phyloP scores from a whole-genome alignment of 306 rosid genomes.

The Abrus precatorius region DNA sequence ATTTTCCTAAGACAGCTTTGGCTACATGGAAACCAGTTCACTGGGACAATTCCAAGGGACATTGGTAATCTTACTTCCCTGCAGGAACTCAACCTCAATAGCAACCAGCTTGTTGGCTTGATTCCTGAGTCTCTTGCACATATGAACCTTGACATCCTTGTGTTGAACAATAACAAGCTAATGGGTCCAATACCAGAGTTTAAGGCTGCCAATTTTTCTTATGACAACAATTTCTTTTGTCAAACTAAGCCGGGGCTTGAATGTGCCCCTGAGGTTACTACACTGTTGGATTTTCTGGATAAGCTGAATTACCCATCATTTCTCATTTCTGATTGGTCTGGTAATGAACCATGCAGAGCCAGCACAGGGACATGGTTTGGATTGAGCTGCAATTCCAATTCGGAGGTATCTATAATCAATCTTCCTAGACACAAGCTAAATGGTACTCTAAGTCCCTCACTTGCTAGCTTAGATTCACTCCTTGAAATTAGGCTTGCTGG shows the following conservation, averaged over 20 bases:
- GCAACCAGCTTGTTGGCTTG: slow-evolving; percentile 73
- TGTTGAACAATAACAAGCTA: slow-evolving; percentile 71
- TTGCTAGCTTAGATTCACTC: slow-evolving; percentile 72
- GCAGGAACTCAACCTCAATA: slow-evolving; percentile 75
- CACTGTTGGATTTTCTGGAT: slow-evolving; percentile 71
- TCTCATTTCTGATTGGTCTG: slow-evolving; percentile 78
- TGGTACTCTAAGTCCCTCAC: slow-evolving; percentile 81
- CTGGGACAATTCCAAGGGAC: slow-evolving; percentile 68
- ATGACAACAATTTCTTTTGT: slow-evolving; percentile 68
- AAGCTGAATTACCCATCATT: slow-evolving; percentile 66
- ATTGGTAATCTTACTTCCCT: slow-evolving; percentile 73
- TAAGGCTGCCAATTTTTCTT: slow-evolving; percentile 61
- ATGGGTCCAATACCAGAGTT: slow-evolving; percentile 86
- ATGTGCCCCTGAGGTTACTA: slow-evolving; percentile 68
- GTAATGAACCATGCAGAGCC: slow-evolving; percentile 68
- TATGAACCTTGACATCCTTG: slow-evolving; percentile 71
- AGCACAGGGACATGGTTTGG: slow-evolving; percentile 75
- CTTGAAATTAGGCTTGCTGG: slow-evolving; percentile 66
- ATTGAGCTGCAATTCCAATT: slow-evolving; percentile 66
- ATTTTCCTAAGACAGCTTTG: slow-evolving; percentile 66
- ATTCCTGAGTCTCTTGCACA: slow-evolving; percentile 67
- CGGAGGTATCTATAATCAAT: slow-evolving; percentile 68
- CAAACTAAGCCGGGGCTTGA: slow-evolving; percentile 63
- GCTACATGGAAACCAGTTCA: slow-evolving; percentile 85
- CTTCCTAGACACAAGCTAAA: slow-evolving; percentile 64